Conservation (phyloP, 176 grass and related monocot species). For the Secale cereale region DNA sequence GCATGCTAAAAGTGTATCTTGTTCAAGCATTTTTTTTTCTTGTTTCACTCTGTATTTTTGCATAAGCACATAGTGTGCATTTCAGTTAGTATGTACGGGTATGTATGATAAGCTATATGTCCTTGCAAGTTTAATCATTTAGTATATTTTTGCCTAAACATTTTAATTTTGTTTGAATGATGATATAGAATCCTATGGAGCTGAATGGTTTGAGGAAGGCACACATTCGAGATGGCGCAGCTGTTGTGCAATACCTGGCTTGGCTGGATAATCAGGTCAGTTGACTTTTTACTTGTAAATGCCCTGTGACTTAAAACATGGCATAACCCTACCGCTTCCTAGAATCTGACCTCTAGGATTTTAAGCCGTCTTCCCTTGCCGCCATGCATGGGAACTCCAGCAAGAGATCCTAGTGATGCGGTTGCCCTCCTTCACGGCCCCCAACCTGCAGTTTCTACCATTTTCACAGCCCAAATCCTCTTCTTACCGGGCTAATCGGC, state of each 20-base stretch:
- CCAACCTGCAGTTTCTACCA: conserved; percentile 6
- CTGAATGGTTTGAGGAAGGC: conserved; percentile 90
- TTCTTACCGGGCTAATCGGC: conserved; percentile 37
- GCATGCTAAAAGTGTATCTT: neutral
- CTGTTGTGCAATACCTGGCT: conserved; percentile 86
- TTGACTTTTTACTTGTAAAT: conserved; percentile 11
- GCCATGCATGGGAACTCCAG: conserved; percentile 51
- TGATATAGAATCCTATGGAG: conserved; percentile 71
- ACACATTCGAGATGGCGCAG: conserved; percentile 90
- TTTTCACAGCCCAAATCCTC: conserved; percentile 58
- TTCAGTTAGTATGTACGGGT: neutral
- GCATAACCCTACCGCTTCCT: conserved; percentile 16
- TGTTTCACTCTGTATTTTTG: neutral
- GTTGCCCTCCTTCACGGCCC: neutral
- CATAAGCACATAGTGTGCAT: conserved; percentile 1
- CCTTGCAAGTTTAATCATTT: conserved; percentile 4
- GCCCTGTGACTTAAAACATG: neutral
- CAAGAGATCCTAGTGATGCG: neutral
- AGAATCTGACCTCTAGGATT: conserved; percentile 25
- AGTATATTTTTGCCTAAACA: neutral
- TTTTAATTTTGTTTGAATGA: conserved; percentile 32
- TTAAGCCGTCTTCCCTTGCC: neutral
- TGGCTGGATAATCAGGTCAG: conserved; percentile 93
- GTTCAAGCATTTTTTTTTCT: neutral
- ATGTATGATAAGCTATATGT: neutral